Conservation (phyloP, 768 basidiomycete genomes). For the Calocera viscosa region DNA sequence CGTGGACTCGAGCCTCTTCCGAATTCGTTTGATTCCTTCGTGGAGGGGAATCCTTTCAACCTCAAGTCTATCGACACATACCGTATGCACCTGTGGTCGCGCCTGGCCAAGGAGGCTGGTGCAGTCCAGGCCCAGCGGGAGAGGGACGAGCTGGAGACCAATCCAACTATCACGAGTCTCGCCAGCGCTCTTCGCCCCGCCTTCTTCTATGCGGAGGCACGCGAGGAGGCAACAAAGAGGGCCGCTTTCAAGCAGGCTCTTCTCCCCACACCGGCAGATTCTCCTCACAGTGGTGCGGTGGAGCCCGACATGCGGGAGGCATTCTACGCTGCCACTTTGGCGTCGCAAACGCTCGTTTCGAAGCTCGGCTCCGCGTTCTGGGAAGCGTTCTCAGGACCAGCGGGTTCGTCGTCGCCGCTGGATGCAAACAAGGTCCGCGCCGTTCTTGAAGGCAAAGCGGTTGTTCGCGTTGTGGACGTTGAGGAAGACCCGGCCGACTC, state of each 20-base stretch:
- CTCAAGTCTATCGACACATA: slow-evolving; percentile 77
- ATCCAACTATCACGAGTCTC: slow-evolving; percentile 2
- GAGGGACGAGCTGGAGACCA: background rate
- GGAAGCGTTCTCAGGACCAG: slow-evolving; percentile 67
- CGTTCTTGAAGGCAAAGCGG: slow-evolving; percentile 73
- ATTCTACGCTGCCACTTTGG: slow-evolving; percentile 52
- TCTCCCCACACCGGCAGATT: background rate
- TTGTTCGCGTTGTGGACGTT: slow-evolving; percentile 65
- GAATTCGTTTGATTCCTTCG: slow-evolving; percentile 59
- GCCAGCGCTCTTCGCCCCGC: slow-evolving; percentile 5
- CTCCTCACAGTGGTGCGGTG: background rate
- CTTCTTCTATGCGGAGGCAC: background rate
- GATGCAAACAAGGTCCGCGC: slow-evolving; percentile 71
- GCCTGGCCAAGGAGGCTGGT: slow-evolving; percentile 64
- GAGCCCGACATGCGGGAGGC: slow-evolving; percentile 25
- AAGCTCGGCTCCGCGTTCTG: slow-evolving; percentile 70
- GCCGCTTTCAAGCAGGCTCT: background rate
- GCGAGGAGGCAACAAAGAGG: background rate
- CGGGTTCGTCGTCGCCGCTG: slow-evolving; percentile 24
- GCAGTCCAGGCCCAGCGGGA: slow-evolving; percentile 19
- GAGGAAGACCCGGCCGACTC: slow-evolving; percentile 11
- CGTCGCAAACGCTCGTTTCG: slow-evolving; percentile 59
- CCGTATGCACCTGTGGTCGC: slow-evolving; percentile 85
- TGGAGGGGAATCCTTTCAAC: slow-evolving; percentile 71
- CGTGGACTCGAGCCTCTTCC: slow-evolving; percentile 27